Percentiles rank a stretch among this genome's conserved stretches.
Evolutionary conservation across 768 basidiomycete genomes (phyloP).

Genomic region (Macrolepiota dolichaula): DNA sequence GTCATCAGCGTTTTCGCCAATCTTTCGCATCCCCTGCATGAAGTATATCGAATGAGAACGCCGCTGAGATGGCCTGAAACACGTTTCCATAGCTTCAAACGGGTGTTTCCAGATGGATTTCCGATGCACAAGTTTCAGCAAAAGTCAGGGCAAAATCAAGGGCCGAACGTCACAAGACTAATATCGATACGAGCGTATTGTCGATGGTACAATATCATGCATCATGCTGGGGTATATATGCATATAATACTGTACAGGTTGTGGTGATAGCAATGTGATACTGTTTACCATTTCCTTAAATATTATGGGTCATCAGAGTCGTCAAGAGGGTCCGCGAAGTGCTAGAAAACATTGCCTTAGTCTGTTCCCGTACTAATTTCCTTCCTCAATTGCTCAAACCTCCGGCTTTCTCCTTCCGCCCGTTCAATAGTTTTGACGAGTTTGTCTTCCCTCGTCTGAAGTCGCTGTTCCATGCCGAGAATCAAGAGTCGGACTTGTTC

Average conservation of each 20-base stretch:
- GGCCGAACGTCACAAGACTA: too few relatives aligned
- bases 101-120: too few relatives aligned
- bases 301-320: neutral
- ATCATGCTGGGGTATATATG: neutral
- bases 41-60: too few relatives aligned
- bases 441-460: slow-evolving; percentile 60
- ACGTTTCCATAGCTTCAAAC: too few relatives aligned
- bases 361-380: slow-evolving; percentile 20
- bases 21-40: too few relatives aligned
- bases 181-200: too few relatives aligned
- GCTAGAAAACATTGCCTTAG: neutral
- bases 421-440: slow-evolving; percentile 55
- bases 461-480: slow-evolving; percentile 72
- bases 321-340: neutral
- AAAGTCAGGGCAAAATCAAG: too few relatives aligned
- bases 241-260: neutral
- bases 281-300: neutral
- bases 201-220: neutral
- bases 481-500: slow-evolving; percentile 68
- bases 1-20: too few relatives aligned
- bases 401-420: slow-evolving; percentile 56
- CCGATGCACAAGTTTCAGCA: too few relatives aligned
- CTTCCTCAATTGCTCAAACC: slow-evolving; percentile 47
- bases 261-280: neutral
- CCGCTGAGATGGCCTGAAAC: too few relatives aligned